Base-by-base conservation (phyloP, 345 rosid species). In the Hypericum androsaemum region DNA sequence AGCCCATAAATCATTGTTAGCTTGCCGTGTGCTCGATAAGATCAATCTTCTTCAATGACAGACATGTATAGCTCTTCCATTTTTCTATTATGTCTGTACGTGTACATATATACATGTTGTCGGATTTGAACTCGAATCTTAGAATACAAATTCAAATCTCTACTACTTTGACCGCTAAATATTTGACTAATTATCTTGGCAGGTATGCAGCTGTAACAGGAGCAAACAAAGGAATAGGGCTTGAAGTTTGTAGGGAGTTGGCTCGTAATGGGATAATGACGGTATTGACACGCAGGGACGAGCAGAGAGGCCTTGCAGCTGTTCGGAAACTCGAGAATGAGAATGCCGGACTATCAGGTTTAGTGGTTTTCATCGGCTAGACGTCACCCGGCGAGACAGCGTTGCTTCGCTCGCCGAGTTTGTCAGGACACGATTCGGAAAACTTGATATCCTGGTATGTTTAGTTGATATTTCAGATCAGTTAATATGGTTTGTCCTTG, bases 381-480 rank as follows among this genome's bases (percentile, higher is more conserved):
- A 79, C 64, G 81, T 79, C 6, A n/a, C 70, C 9, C 67, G 71
- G 39, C 63, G 69, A n/a, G 50, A 58, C 37, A 69, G 67, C 46
- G 44, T 67, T 45, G 10, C 64, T 35, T 63, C 71, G 54, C 63
- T 79, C 8, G 77, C 71, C 51, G 58, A 11, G 58, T 76, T 74
- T 54, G 43, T 78, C 45, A 62, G 43, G 16, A 35, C 43, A 38
- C 63, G 50, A 7, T 71, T 69, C 41, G 75, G 80, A 5, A 78
- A 76, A 53, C 77, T 74, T 54, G 82, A 76, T 67, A 72, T 81
- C 39, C 65, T 76, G 64, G 84, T 71, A 11, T 22, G 32, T 22
- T 22, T 4, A 1, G 32, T 22, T 22, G 32, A 22, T 22, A 22
- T 22, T 1, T 22, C 7, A 6, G 8, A 13, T 10, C 0, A 46